These are phyloP conservation scores for Calocybe gangraenosa DNA, from an alignment of 768 basidiomycete genomes.

Conservation along the genomic window DNA sequence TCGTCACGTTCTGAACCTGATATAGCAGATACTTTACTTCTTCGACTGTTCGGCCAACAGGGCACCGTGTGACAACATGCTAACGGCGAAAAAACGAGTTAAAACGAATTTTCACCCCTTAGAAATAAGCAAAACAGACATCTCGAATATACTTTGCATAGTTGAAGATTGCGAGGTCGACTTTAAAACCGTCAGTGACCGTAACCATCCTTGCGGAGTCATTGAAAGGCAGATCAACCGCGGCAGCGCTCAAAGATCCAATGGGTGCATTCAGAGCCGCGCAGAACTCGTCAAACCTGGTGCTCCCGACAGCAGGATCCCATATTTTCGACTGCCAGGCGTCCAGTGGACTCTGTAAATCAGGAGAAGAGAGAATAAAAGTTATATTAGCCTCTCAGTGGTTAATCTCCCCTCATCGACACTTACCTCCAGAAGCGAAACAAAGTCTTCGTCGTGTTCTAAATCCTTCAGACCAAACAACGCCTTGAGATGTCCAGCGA, in stretches of 20 bases:
- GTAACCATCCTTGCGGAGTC: conserved; percentile 44
- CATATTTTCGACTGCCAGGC: conserved; percentile 85
- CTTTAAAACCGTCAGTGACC: conserved; percentile 38
- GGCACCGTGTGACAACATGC: conserved; percentile 57
- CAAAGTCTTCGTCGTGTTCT: conserved; percentile 76
- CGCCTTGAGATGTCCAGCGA: conserved; percentile 53
- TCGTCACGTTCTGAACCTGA: neutral
- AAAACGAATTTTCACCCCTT: neutral
- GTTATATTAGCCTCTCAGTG: neutral
- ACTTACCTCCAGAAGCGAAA: conserved; percentile 55
- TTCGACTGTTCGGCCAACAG: conserved; percentile 34
- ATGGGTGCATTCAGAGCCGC: conserved; percentile 44
- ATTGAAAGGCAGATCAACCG: conserved; percentile 41
- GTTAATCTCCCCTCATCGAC: neutral
- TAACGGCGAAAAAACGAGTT: conserved; percentile 17
- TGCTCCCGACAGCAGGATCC: conserved; percentile 69
- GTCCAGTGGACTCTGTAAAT: conserved; percentile 50
- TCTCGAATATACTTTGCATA: conserved; percentile 77
- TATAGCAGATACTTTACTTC: conserved; percentile 22
- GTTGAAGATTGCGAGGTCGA: conserved; percentile 62
- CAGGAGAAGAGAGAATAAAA: no score
- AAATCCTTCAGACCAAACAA: conserved; percentile 73
- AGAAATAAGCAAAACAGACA: conserved; percentile 29
- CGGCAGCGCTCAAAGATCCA: conserved; percentile 22
- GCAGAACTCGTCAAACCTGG: conserved; percentile 68